Evolutionary conservation across 106 monocot genomes (phyloP), one percentile per base, ranked within the genome.

Genomic region (Dendrobium huoshanense): DNA sequence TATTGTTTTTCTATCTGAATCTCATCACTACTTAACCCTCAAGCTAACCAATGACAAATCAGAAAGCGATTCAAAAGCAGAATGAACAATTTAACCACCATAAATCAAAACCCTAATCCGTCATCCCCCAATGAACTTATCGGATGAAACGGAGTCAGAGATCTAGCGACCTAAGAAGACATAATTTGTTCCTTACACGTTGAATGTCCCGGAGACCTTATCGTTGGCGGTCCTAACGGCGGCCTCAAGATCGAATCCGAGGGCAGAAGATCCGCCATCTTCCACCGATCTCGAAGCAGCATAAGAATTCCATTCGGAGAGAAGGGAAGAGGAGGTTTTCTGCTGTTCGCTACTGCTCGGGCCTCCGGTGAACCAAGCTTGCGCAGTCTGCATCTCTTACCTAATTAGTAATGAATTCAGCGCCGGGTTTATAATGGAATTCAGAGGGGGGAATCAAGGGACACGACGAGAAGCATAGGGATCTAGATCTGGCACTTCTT

Each of bases 291-390:
- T 85, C 11, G 90, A 73, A 25, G 88, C 79, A n/a, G 93, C 88
- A 76, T 93, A 93, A 17, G 86, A 90, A 83, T 93, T 90, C 93
- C 93, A 93, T 51, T 93, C 93, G 75, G 88, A 79, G 56, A 90
- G 88, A 43, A 93, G 88, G 7, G 90, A 88, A 25, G 88, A 75
- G 19, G 81, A 55, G 22, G 77, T 7, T 49, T 73, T 54, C 7
- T 70, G 47, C 64, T 7, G 70, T 22, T 54, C 75, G 74, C 42
- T 77, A 16, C 68, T 77, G 79, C 80, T 87, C 74, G 86, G 77
- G 19, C 88, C 89, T 41, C 90, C 90, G 18, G 87, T 81, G 78
- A 92, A 92, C 92, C 92, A 92, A 22, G 85, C 87, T 78, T 89
- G 92, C 59, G 87, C 82, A 75, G 87, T 85, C 77, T 87, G 90